These are phyloP conservation scores for Corymbia calophylla DNA, from an alignment of 441 rosid genomes.

Conservation along the genomic window DNA sequence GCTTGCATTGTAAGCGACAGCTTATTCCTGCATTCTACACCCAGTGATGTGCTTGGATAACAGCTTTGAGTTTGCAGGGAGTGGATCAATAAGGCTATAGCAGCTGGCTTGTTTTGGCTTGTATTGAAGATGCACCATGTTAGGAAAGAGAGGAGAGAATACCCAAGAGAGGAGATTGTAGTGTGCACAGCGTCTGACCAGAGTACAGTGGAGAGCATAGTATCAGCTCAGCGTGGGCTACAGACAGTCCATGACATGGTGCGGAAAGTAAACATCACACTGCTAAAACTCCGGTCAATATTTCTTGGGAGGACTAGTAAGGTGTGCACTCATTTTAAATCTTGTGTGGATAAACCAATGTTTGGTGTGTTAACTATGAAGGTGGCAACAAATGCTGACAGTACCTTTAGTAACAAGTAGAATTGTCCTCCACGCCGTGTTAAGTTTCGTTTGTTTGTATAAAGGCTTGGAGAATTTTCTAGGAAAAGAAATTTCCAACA, in stretches of 20 bases:
- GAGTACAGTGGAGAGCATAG: constrained; percentile 61
- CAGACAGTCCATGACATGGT: constrained; percentile 43
- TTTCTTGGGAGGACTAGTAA: constrained; percentile 46
- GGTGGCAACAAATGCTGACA: background rate
- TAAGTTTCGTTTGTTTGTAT: background rate
- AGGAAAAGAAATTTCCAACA: background rate
- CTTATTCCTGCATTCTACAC: background rate
- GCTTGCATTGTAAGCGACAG: no score
- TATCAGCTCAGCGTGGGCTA: constrained; percentile 70
- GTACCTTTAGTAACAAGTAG: background rate
- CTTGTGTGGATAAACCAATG: background rate
- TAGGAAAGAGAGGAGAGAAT: constrained; percentile 25
- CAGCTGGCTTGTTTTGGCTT: constrained; percentile 39
- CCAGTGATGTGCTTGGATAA: background rate
- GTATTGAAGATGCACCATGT: constrained; percentile 47
- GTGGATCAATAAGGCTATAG: constrained; percentile 71
- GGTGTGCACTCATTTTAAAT: constrained; percentile 22
- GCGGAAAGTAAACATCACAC: constrained; percentile 48
- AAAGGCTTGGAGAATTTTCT: background rate
- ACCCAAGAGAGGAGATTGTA: constrained; percentile 40
- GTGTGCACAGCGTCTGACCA: constrained; percentile 58
- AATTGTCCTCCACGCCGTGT: background rate
- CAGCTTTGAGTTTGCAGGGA: constrained; percentile 38
- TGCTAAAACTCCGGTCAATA: constrained; percentile 67
- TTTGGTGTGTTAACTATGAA: background rate